phyloP scores from a whole-genome alignment of 202 grass and related monocot species.

The Thinopyrum obtusiflorum region DNA sequence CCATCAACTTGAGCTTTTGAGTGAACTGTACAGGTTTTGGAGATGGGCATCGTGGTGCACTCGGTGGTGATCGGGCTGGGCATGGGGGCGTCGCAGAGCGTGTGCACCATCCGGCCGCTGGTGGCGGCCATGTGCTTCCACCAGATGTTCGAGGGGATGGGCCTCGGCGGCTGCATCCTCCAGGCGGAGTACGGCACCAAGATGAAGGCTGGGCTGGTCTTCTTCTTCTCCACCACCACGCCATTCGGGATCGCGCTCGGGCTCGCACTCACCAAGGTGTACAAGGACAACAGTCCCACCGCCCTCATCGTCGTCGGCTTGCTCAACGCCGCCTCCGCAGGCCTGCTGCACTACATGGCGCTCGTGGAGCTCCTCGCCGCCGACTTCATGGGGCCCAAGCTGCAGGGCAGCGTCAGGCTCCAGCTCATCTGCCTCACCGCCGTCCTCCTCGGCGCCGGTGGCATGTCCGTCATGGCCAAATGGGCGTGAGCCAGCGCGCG shows the following conservation, averaged over 20 bases:
- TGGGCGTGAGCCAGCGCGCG: constrained; percentile 59
- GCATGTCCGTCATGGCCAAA: constrained; percentile 89
- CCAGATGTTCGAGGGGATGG: constrained; percentile 93
- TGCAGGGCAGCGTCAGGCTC: constrained; percentile 62
- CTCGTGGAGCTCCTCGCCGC: constrained; percentile 72
- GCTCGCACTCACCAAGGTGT: constrained; percentile 62
- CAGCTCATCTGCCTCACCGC: constrained; percentile 48
- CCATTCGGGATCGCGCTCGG: constrained; percentile 74
- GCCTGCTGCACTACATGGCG: constrained; percentile 85
- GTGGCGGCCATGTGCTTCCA: constrained; percentile 82
- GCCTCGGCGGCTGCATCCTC: constrained; percentile 82
- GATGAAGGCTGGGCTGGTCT: constrained; percentile 62
- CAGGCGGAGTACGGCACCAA: constrained; percentile 56
- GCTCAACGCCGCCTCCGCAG: constrained; percentile 66
- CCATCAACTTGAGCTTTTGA: no score
- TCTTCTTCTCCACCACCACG: constrained; percentile 89
- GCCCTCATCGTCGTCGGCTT: constrained; percentile 68
- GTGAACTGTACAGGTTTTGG: constrained; percentile 68
- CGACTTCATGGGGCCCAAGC: constrained; percentile 79
- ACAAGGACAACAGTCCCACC: constrained; percentile 68
- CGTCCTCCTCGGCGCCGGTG: constrained; percentile 68
- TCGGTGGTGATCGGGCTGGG: constrained; percentile 81
- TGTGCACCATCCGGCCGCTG: constrained; percentile 69
- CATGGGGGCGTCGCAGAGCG: constrained; percentile 66
- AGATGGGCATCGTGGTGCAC: constrained; percentile 87